A percentile compares a stretch with the other conserved stretches of the same genome.
phyloP scores from a whole-genome alignment of 148 eudicot species.

The Amaranthus palmeri region DNA sequence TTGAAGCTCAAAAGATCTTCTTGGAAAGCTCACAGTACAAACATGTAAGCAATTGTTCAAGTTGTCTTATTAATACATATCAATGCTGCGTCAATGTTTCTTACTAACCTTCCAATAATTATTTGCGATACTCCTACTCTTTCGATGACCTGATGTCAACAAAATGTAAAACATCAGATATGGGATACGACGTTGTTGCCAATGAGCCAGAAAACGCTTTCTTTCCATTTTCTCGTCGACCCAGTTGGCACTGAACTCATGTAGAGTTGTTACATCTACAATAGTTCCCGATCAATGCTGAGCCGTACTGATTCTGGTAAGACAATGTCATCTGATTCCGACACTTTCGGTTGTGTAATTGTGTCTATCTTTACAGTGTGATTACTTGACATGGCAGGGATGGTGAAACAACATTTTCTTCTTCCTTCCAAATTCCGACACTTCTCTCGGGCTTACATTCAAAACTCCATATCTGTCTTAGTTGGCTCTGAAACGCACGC shows the following conservation, averaged over 20 bases:
- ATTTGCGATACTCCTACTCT: neutral
- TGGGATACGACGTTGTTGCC: conserved; percentile 68
- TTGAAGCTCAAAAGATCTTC: conserved; percentile 73
- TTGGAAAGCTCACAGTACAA: conserved; percentile 64
- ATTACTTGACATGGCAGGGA: neutral
- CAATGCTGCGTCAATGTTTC: neutral
- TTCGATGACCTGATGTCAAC: neutral
- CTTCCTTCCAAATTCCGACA: neutral
- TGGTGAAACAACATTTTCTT: neutral
- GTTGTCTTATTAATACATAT: neutral
- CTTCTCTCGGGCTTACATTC: neutral
- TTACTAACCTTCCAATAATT: neutral
- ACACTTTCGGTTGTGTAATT: conserved; percentile 4
- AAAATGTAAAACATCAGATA: conserved; percentile 39
- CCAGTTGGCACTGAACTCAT: conserved; percentile 83
- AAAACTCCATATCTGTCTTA: neutral
- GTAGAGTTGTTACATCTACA: conserved; percentile 33
- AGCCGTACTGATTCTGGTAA: conserved; percentile 9
- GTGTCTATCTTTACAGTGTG: conserved; percentile 12
- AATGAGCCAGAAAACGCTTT: conserved; percentile 39
- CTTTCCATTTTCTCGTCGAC: conserved; percentile 53
- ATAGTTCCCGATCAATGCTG: neutral
- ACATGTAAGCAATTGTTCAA: conserved; percentile 37
- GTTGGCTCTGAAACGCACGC: neutral
- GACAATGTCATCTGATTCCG: neutral